Conservation (phyloP, 2,329 filamentous ascomycete species). For the Dothideomycetes sp. region DNA sequence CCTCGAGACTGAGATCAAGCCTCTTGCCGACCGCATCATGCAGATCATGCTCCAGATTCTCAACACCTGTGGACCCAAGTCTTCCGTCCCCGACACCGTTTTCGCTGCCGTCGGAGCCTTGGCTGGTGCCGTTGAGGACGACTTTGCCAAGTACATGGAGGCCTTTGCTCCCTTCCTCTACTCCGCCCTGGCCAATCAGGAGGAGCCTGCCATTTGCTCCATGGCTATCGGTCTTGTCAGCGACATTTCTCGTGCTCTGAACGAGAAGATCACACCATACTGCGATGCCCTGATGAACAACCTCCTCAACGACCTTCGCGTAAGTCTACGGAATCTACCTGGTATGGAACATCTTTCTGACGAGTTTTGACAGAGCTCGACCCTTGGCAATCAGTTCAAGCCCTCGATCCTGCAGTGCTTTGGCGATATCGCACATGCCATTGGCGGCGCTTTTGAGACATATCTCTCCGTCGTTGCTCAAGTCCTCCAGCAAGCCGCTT, state of each 20-base stretch:
- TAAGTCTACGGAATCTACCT: constrained; percentile 39
- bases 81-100: constrained; percentile 85
- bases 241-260: constrained; percentile 87
- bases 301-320: constrained; percentile 76
- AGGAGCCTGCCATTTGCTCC: constrained; percentile 86
- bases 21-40: constrained; percentile 92
- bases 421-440: constrained; percentile 92
- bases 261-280: constrained; percentile 83
- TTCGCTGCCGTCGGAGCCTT: constrained; percentile 90
- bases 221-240: constrained; percentile 97
- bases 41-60: constrained; percentile 74
- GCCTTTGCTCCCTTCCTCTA: constrained; percentile 86
- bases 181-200: constrained; percentile 89
- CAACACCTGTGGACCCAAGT: constrained; percentile 68
- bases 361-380: constrained; percentile 46
- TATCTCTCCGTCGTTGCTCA: constrained; percentile 88
- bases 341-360: constrained; percentile 32
- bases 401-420: constrained; percentile 97
- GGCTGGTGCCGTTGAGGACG: constrained; percentile 81
- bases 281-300: constrained; percentile 99
- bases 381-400: constrained; percentile 93
- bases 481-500: constrained; percentile 86
- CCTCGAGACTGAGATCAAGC: constrained; percentile 81
- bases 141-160: constrained; percentile 97
- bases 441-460: constrained; percentile 81